Evolutionary conservation across 192 early-diverging fungal species (phyloP), one percentile per base, ranked within the genome.

Genomic region (Thamnidium elegans): DNA sequence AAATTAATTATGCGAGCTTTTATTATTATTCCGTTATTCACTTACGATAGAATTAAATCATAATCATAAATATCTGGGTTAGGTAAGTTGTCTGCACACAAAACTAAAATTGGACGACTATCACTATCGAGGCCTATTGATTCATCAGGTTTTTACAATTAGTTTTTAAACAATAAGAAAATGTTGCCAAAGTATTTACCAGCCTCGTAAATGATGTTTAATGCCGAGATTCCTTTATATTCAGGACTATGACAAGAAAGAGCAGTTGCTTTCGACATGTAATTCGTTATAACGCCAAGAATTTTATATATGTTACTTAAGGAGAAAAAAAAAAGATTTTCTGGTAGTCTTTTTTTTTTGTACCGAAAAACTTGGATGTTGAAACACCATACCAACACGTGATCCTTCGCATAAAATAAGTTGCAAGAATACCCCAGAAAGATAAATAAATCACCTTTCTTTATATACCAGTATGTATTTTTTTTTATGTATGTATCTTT

Each of bases 61-160:
- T 97, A 95, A 75, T 94, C 80, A 10, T 90, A 85, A 11, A 80
- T 77, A 31, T 77, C 70, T n/a, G 93, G 93, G 72, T 93, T 85
- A n/a, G 92, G 95, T 31, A 97, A 75, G 34, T 89, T 85, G 77
- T 92, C 91, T 19, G 92, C 89, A 63, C 90, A 86, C 59, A 97
- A 78, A 32, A 86, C 86, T 36, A 95, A 78, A 67, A 97, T 88
- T 4, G 92, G 90, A 59, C 90, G 72, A 72, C 87, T 90, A 50
- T 94, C 89, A 71, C 72, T 82, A 73, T 97, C 95, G 54, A 92
- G 86, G 43, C 93, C 95, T 92, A 26, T 44, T 20, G 34, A 20
- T 30, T 47, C 15, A 62, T 32, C 17, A 43, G 39, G 1, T 21
- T 14, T 30, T 19, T 26, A 50, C 44, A 14, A 11, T 26, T 15